phyloP scores from a whole-genome alignment of 2,329 filamentous ascomycete species.

The Stylonectria norvegica region DNA sequence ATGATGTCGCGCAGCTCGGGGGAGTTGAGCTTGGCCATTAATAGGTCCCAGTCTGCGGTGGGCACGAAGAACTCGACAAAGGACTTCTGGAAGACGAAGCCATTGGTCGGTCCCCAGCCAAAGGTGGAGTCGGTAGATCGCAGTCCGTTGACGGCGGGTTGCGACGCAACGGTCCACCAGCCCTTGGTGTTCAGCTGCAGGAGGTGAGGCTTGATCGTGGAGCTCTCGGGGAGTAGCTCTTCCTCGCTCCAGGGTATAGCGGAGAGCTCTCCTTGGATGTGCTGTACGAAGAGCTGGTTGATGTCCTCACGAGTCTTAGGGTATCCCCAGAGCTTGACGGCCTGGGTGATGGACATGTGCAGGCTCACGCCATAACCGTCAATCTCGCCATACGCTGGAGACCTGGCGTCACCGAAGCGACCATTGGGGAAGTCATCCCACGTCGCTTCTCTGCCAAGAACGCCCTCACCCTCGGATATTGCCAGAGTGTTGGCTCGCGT shows the following conservation, averaged over 20 bases:
- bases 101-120: constrained; percentile 88
- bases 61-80: constrained; percentile 97
- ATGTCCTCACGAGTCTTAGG: constrained; percentile 71
- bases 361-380: constrained; percentile 97
- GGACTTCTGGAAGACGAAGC: constrained; percentile 96
- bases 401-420: constrained; percentile 88
- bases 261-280: constrained; percentile 73
- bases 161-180: constrained; percentile 96
- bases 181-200: constrained; percentile 73
- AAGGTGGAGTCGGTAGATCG: constrained; percentile 74
- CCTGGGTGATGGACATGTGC: constrained; percentile 82
- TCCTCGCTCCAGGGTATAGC: constrained; percentile 95
- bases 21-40: constrained; percentile 60
- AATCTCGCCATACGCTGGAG: constrained; percentile 91
- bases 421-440: constrained; percentile 99
- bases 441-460: constrained; percentile 86
- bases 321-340: constrained; percentile 79
- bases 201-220: constrained; percentile 73
- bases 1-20: constrained; percentile 62
- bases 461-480: constrained; percentile 90
- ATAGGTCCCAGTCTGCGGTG: constrained; percentile 62
- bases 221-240: constrained; percentile 77
- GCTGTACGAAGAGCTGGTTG: constrained; percentile 72
- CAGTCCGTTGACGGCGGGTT: constrained; percentile 87
- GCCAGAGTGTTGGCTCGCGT: constrained; percentile 80